These are phyloP conservation scores for Inga laurina DNA, from an alignment of 306 rosid genomes.

Conservation along the genomic window DNA sequence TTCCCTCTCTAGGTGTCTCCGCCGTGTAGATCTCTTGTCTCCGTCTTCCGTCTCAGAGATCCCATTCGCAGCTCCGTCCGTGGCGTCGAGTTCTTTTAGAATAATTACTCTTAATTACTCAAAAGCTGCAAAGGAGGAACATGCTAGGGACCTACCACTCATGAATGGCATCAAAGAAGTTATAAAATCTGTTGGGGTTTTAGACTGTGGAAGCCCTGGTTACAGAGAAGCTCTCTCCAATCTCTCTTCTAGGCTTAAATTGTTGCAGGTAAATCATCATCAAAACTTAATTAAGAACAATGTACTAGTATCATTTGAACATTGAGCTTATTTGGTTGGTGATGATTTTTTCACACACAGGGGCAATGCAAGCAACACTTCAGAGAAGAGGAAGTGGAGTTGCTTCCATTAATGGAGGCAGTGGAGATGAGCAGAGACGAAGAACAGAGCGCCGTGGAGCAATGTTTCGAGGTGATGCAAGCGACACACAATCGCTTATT, in stretches of 20 bases:
- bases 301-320: background rate
- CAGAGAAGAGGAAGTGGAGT: conserved; percentile 66
- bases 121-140: conserved; percentile 82
- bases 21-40: too few relatives aligned
- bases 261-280: conserved; percentile 53
- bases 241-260: conserved; percentile 62
- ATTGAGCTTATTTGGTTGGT: background rate
- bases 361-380: conserved; percentile 72
- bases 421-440: conserved; percentile 68
- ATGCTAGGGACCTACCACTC: conserved; percentile 89
- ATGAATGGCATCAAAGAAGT: conserved; percentile 96
- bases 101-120: too few relatives aligned
- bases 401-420: conserved; percentile 82
- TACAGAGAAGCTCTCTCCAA: conserved; percentile 59
- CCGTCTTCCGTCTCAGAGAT: too few relatives aligned
- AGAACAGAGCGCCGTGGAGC: conserved; percentile 56
- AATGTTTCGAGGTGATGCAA: conserved; percentile 75
- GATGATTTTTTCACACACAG: conserved; percentile 31
- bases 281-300: background rate
- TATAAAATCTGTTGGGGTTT: conserved; percentile 77
- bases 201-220: conserved; percentile 59
- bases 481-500: conserved; percentile 70
- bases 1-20: too few relatives aligned
- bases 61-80: too few relatives aligned
- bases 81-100: too few relatives aligned